phyloP scores from a whole-genome alignment of 1,284 basidiomycete genomes.

The Heterobasidion parviporum region DNA sequence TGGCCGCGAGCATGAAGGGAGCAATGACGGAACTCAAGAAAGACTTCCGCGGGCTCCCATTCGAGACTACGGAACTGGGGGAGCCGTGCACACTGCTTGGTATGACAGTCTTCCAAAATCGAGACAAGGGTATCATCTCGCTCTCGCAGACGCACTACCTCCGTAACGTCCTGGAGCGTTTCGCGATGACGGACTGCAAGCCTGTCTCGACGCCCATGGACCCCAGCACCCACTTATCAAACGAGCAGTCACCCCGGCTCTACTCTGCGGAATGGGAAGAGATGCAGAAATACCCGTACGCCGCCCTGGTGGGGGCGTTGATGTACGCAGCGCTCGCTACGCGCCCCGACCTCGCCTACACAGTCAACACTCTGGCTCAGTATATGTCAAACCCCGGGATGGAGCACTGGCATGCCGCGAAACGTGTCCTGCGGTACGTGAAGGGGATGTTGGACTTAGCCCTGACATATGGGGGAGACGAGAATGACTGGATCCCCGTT shows the following conservation, averaged over 20 bases:
- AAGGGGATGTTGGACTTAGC: constrained; percentile 1
- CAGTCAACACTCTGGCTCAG: constrained; percentile 2
- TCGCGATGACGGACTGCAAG: neutral
- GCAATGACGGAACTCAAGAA: neutral
- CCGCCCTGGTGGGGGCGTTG: neutral
- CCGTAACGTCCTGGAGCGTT: neutral
- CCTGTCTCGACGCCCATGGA: neutral
- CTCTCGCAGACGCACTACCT: neutral
- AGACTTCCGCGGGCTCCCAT: neutral
- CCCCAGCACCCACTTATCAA: neutral
- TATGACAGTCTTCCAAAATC: neutral
- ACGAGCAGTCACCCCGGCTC: too few species aligned
- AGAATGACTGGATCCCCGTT: neutral
- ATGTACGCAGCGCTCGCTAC: neutral
- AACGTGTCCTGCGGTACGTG: constrained; percentile 6
- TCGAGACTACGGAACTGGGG: neutral
- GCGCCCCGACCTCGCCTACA: neutral
- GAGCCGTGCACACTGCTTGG: neutral
- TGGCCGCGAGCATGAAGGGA: neutral
- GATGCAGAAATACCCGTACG: neutral
- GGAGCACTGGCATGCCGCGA: constrained; percentile 4
- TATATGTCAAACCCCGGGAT: constrained; percentile 4
- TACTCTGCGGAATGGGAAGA: neutral
- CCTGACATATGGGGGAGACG: neutral
- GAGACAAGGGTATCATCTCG: neutral